Base-by-base conservation (phyloP, 1,284 basidiomycete genomes). In the Irpex sp. region DNA sequence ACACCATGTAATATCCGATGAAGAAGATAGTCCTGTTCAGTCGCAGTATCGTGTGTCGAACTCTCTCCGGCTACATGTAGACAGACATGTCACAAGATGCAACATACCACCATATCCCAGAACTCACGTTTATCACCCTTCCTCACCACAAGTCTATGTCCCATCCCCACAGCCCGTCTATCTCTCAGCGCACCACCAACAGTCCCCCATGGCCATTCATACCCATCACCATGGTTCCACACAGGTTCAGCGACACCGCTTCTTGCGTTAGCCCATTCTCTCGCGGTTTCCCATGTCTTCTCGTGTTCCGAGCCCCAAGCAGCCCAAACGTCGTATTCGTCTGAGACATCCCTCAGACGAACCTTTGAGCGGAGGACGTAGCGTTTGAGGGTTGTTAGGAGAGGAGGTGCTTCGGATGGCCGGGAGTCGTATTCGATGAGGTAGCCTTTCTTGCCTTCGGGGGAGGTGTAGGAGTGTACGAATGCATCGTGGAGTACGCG, bases 311-410 rank as follows among this genome's bases (percentile, higher is more conserved):
- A 80, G 2, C 87, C 86, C 93, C 94, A 98, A 1, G 87, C 81
- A 2, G 88, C 83, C 85, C 90, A 94, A 4, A 93, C 82, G 66
- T 89, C 84, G 76, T 86, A 94, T 65, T 91, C 81, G 3, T 85
- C 80, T 1, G 87, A 84, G 1, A 89, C 88, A 70, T 94, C 89
- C 56, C 83, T 80, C 47, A 98, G 76, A 71, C 87, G 89, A 42
- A 98, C 93, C 73, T 95, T 97, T 33, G 93, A 88, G 5, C 96
- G 87, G 2, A 99, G 82, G 60, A 96, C 84, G 75, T 94, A 94
- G 6, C 91, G 89, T 68, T 91, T 93, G 63, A 97, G 79, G 66
- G 89, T 78, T 21, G 82, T 72, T 19, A 87, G 71, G 42, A 96
- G 76, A 0, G 86, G 74, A 0, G 82, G 80, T 16, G 83, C 82